A percentile compares a stretch with the other conserved stretches of the same genome.
phyloP scores from a whole-genome alignment of 257 asterid genomes.

The Nicotiana attenuata region DNA sequence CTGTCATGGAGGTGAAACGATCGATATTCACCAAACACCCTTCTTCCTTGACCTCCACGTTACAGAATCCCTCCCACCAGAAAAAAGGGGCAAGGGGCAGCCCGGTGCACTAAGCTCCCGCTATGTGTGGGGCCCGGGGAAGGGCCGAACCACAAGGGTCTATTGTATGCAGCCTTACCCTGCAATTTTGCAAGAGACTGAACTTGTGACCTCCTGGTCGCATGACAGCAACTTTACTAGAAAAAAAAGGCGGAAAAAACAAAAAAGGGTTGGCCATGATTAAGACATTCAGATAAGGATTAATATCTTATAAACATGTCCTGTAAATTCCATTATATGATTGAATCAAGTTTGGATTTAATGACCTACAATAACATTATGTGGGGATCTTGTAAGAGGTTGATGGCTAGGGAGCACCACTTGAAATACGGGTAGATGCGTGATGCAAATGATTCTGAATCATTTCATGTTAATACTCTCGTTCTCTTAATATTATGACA shows the following conservation, averaged over 20 bases:
- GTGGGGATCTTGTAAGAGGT: not conserved
- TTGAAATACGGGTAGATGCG: not conserved
- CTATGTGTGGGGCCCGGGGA: no score
- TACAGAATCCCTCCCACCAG: no score
- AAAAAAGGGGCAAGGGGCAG: no score
- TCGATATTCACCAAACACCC: not conserved
- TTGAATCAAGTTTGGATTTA: not conserved
- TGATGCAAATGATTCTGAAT: not conserved
- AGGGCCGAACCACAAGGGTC: no score
- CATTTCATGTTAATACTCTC: not conserved
- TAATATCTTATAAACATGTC: no score
- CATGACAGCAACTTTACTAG: no score
- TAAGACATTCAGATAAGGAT: no score
- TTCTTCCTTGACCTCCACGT: not conserved
- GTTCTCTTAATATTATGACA: no score
- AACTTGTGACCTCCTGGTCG: no score
- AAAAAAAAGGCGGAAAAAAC: not conserved
- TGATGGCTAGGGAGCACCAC: not conserved
- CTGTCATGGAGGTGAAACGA: not conserved
- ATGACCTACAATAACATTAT: not conserved
- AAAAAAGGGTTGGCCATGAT: not conserved
- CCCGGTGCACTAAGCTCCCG: no score
- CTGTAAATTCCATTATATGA: not conserved
- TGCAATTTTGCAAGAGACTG: no score
- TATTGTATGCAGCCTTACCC: no score